Evolutionary conservation across 371 early-diverging fungal genomes (phyloP), one percentile per base, ranked within the genome.

Genomic region (Mortierella sp.): DNA sequence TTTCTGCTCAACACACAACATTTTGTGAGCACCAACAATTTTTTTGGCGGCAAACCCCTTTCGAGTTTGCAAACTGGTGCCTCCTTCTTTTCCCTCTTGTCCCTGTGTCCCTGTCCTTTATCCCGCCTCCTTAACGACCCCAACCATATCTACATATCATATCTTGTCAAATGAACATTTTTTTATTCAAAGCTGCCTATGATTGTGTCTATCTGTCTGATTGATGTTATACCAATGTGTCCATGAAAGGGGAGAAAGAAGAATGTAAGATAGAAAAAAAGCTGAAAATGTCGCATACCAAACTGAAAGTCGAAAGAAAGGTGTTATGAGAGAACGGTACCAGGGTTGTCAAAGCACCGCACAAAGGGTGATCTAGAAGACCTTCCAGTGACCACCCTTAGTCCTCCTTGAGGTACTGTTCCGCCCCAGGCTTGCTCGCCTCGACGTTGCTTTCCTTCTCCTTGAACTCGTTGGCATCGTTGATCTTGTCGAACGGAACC

Each of bases 401-500:
- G 51, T 8, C 38, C 35, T 24, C 35, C 68, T 68, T 68, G 41
- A 68, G 41, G 24, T 68, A 68, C 68, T 68, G 41, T 10, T 68
- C 68, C 7, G 41, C 68, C 10, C 24, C 43, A 24, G 41, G 21
- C 41, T 68, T 41, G 21, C 11, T 10, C 10, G 41, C 8, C 4
- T 68, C 68, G 21, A 21, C 38, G 41, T 68, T 68, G 38, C 24
- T 68, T 41, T 41, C 24, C 68, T 68, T 63, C 44, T 46, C 77
- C 38, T 58, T 38, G 24, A 48, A 29, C 38, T 70, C 38, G 60
- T 63, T 35, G 4, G 77, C 88, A 43, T 73, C 71, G 41, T 86
- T 88, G 68, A 70, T 71, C n/a, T 76, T 60, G 29, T n/a, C 32
- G 44, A 86, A 70, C 43, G 44, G 73, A 11, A 51, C 18, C 51